Base-by-base conservation (phyloP, 768 basidiomycete species). In the Lactarius indigo region DNA sequence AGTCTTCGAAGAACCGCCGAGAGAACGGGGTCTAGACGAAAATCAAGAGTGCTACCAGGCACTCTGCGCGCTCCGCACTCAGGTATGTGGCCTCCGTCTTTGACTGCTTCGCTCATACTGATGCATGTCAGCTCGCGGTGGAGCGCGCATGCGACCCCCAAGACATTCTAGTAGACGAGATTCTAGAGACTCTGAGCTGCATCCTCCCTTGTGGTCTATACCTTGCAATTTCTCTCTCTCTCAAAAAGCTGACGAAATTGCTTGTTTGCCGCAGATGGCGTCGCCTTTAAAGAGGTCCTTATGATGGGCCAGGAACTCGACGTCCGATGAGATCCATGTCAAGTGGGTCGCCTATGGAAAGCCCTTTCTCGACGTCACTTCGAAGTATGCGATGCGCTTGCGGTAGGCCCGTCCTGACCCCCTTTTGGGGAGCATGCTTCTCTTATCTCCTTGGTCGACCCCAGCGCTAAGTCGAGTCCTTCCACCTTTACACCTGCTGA, bases 201-300 rank as follows among this genome's bases (percentile, higher is more conserved):
- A 75, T 74, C 13, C 76, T 79, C 60, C 84, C 84, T 1, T 69
- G 73, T 72, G 84, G 84, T 81, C 63, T 4, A 65, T 62, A 28
- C 1, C 26, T 23, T 9, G 17, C 35, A 5, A 7, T 35, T 31
- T 7, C 18, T 6, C 18, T 50, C 42, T 42, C 1, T 35, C 50
- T 41, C 30, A 57, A 4, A 33, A 13, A 6, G 28, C 50, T 67
- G 57, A 67, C 62, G 9, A 26, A 52, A 26, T 26, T 26, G 39
- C 61, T 17, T 37, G 10, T 12, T 39, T 39, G 23, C 9, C 31
- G 41, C 26, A 67, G 66, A 67, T 18, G 26, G 2, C n/a, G 28
- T 39, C 58, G 12, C 44, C 9, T 62, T 61, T 30, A 60, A 65
- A 59, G 60, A 39, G 3, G 23, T 33, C 26, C 63, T 64, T 31